Conservation (phyloP, 2,329 filamentous ascomycete species). For the Curvularia lunata region DNA sequence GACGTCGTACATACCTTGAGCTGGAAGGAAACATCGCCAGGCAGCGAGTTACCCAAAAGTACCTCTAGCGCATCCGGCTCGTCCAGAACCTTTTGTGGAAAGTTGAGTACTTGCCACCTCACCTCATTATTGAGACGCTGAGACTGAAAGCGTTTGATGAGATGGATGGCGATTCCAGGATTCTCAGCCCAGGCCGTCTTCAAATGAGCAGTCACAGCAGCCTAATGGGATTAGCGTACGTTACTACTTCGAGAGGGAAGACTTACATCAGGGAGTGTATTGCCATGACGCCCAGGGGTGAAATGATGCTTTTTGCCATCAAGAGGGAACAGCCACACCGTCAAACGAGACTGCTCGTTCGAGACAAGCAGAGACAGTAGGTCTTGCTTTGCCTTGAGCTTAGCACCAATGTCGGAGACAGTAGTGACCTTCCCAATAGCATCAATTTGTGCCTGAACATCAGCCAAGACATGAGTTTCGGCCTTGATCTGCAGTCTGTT, state of each 20-base stretch:
- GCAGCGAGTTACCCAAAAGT: slow-evolving; percentile 77
- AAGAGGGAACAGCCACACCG: slow-evolving; percentile 88
- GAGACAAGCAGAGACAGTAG: slow-evolving; percentile 81
- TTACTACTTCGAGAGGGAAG: neutral
- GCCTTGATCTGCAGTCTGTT: slow-evolving; percentile 94
- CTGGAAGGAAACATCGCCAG: slow-evolving; percentile 80
- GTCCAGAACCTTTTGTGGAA: slow-evolving; percentile 79
- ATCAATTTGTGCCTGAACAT: slow-evolving; percentile 73
- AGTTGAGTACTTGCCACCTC: slow-evolving; percentile 78
- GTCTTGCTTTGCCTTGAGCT: slow-evolving; percentile 79
- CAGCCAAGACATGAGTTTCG: slow-evolving; percentile 79
- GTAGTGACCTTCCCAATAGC: slow-evolving; percentile 66
- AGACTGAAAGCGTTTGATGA: slow-evolving; percentile 79
- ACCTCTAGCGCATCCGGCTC: slow-evolving; percentile 85
- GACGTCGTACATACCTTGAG: slow-evolving; percentile 57
- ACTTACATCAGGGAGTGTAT: slow-evolving; percentile 50
- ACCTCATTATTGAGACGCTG: slow-evolving; percentile 75
- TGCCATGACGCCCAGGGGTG: slow-evolving; percentile 53
- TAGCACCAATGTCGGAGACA: slow-evolving; percentile 58
- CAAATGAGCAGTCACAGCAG: slow-evolving; percentile 68
- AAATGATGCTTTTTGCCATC: slow-evolving; percentile 63
- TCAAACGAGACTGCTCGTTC: slow-evolving; percentile 81
- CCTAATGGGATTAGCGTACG: slow-evolving; percentile 47
- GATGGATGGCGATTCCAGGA: slow-evolving; percentile 84
- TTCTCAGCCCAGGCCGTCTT: slow-evolving; percentile 86